Percentiles rank a stretch among this genome's conserved stretches.
These are phyloP conservation scores for Astrocystis sublimbata DNA, from an alignment of 495 filamentous ascomycete species.

Conservation along the genomic window DNA sequence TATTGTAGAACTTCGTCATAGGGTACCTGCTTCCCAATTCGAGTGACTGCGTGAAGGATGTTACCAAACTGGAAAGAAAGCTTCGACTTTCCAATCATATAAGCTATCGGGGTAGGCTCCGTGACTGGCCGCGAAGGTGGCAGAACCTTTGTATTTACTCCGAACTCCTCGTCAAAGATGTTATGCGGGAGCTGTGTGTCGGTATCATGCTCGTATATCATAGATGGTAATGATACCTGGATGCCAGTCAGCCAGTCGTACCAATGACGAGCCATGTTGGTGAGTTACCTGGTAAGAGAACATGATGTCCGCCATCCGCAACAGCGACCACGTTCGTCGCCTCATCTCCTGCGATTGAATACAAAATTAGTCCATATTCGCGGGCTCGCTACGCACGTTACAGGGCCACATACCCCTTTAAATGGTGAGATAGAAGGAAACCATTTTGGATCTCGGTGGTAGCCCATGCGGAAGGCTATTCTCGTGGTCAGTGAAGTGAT, in stretches of 20 bases:
- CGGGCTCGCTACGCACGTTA: neutral
- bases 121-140: conserved; percentile 71
- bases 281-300: conserved; percentile 75
- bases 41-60: conserved; percentile 53
- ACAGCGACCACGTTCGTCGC: conserved; percentile 81
- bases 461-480: conserved; percentile 91
- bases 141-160: conserved; percentile 71
- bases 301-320: conserved; percentile 77
- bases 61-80: conserved; percentile 58
- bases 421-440: conserved; percentile 83
- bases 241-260: conserved; percentile 34
- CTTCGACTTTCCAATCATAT: conserved; percentile 79
- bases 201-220: conserved; percentile 78
- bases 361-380: neutral
- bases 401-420: conserved; percentile 57
- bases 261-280: no score
- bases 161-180: conserved; percentile 91
- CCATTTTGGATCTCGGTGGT: conserved; percentile 86
- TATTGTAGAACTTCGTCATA: conserved; percentile 83
- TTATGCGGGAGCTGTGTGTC: conserved; percentile 88
- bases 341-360: conserved; percentile 69
- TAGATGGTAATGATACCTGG: conserved; percentile 72
- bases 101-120: conserved; percentile 84
- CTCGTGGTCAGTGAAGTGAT: conserved; percentile 78
- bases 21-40: conserved; percentile 50